phyloP scores from a whole-genome alignment of 2,329 filamentous ascomycete species.

The Fusarium sp. region DNA sequence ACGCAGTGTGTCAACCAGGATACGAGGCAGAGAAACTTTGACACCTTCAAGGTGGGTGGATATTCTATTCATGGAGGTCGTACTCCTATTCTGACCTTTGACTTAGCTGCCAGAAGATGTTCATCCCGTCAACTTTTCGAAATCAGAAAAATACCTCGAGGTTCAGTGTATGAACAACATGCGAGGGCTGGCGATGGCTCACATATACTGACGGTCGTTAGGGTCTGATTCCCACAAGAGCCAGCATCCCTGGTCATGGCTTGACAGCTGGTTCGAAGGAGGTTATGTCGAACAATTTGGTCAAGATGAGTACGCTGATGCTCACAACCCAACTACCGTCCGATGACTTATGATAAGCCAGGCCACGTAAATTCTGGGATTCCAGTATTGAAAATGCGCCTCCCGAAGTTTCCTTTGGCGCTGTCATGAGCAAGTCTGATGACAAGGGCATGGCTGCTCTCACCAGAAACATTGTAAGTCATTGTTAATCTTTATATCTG shows the following conservation, averaged over 20 bases:
- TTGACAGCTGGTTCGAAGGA: slow-evolving; percentile 34
- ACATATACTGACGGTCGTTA: slow-evolving; percentile 46
- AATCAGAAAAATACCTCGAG: slow-evolving; percentile 45
- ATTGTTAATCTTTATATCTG: too few relatives aligned
- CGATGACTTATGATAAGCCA: slow-evolving; percentile 16
- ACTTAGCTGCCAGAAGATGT: slow-evolving; percentile 48
- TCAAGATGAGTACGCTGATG: slow-evolving; percentile 34
- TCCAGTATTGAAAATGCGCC: slow-evolving; percentile 52
- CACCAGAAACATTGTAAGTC: slow-evolving; percentile 70
- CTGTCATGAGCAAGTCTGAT: slow-evolving; percentile 63
- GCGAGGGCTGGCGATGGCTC: not conserved
- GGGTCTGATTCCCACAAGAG: slow-evolving; percentile 77
- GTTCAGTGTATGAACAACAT: slow-evolving; percentile 46
- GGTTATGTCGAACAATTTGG: slow-evolving; percentile 31
- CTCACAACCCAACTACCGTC: not conserved
- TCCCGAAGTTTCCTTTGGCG: slow-evolving; percentile 68
- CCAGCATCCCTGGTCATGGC: slow-evolving; percentile 65
- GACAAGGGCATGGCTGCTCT: slow-evolving; percentile 65
- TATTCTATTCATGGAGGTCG: not conserved
- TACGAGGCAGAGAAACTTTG: slow-evolving; percentile 54
- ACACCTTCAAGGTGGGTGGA: slow-evolving; percentile 51
- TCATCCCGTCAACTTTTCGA: slow-evolving; percentile 41
- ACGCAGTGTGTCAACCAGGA: slow-evolving; percentile 53
- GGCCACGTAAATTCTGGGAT: slow-evolving; percentile 40
- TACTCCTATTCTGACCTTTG: not conserved